These are phyloP conservation scores for Eragrostis tef DNA, from an alignment of 202 grass and related monocot species.

Conservation along the genomic window DNA sequence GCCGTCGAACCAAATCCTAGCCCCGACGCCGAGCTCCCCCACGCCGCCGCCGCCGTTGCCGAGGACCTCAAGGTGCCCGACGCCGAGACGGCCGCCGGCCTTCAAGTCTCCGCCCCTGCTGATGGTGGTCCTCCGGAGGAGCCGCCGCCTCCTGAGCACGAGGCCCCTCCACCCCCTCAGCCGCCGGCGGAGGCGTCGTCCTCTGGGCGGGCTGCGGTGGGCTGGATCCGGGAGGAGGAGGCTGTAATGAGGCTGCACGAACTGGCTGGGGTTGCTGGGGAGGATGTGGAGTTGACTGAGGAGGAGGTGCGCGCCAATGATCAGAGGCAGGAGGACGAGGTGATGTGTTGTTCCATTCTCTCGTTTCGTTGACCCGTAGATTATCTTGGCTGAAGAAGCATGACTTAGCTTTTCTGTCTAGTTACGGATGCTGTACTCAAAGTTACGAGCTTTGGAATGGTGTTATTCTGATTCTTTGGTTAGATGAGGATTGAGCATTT, in stretches of 20 bases:
- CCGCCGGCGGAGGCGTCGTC: conserved; percentile 35
- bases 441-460: neutral
- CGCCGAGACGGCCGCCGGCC: neutral
- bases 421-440: conserved; percentile 1
- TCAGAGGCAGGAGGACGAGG: conserved; percentile 91
- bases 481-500: neutral
- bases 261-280: conserved; percentile 43
- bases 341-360: conserved; percentile 15
- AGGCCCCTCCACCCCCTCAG: conserved; percentile 10
- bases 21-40: neutral
- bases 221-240: conserved; percentile 45
- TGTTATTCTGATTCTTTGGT: conserved; percentile 8
- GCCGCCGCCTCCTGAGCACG: neutral
- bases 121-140: conserved; percentile 7
- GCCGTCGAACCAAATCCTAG: conserved; percentile 36
- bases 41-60: neutral
- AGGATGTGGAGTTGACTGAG: conserved; percentile 62
- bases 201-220: conserved; percentile 38
- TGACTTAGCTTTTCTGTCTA: conserved; percentile 5
- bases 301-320: conserved; percentile 62
- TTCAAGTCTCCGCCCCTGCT: conserved; percentile 9
- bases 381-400: neutral
- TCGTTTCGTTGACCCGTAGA: neutral
- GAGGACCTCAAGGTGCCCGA: neutral
- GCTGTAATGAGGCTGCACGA: conserved; percentile 61